Evolutionary conservation across 352 stramenopile genomes (phyloP).

Genomic region (Porosira glacialis): DNA sequence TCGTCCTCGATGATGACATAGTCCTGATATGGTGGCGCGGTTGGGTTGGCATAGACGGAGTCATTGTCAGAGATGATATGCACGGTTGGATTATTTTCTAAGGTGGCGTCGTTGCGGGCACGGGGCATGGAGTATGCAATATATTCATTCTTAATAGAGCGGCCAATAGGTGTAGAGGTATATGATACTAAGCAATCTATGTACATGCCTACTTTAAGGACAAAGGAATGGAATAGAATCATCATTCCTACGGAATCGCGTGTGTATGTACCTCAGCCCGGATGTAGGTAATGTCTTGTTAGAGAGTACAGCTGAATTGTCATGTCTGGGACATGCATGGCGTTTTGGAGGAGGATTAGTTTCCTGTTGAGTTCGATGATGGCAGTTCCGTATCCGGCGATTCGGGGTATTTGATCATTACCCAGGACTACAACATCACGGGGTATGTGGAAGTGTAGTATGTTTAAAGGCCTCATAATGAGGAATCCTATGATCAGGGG

Average conservation of each 20-base stretch:
- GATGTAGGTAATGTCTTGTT: neutral
- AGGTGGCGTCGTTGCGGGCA: constrained; percentile 7
- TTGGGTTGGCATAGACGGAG: neutral
- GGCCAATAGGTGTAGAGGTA: constrained; percentile 10
- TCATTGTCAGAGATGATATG: neutral
- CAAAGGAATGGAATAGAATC: constrained; percentile 27
- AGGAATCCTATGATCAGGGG: constrained; percentile 12
- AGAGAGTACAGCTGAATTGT: constrained; percentile 13
- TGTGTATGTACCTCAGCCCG: constrained; percentile 15
- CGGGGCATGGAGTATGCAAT: too few species aligned
- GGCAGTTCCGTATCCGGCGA: constrained; percentile 6
- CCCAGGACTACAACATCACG: neutral
- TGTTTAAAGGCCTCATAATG: constrained; percentile 14
- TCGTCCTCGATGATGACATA: neutral
- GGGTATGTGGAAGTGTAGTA: neutral
- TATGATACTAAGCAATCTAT: constrained; percentile 3
- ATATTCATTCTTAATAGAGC: neutral
- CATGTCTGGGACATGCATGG: constrained; percentile 15
- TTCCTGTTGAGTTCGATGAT: constrained; percentile 23
- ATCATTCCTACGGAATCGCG: neutral
- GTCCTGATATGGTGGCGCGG: too few species aligned
- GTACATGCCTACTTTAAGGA: constrained; percentile 11
- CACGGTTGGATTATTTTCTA: neutral
- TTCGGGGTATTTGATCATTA: constrained; percentile 6
- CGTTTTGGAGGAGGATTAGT: constrained; percentile 9